phyloP scores from a whole-genome alignment of 306 rosid genomes.

The Cotoneaster glaucophyllus region DNA sequence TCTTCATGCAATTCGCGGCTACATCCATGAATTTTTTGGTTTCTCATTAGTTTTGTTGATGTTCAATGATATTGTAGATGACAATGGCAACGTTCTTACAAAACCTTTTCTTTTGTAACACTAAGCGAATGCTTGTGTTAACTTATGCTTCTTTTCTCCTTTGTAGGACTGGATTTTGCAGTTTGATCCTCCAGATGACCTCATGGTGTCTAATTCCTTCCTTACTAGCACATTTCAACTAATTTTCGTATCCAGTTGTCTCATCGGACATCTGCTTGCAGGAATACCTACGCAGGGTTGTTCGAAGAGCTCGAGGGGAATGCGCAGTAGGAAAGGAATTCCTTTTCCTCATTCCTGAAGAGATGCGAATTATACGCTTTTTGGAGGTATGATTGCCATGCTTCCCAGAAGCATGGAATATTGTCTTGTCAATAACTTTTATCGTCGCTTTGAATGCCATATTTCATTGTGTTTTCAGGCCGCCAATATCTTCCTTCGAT shows the following conservation, averaged over 20 bases:
- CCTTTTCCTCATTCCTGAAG: constrained; percentile 76
- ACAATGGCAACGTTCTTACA: not conserved
- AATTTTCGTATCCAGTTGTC: not conserved
- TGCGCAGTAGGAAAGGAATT: constrained; percentile 81
- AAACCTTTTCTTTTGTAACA: not conserved
- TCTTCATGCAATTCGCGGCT: not conserved
- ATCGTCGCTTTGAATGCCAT: no score
- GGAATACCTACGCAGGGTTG: constrained; percentile 96
- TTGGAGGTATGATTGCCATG: constrained; percentile 42
- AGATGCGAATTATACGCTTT: constrained; percentile 66
- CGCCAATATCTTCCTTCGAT: constrained; percentile 81
- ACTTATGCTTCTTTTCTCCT: not conserved
- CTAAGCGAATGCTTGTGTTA: not conserved
- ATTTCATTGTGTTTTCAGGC: constrained; percentile 35
- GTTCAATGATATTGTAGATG: not conserved
- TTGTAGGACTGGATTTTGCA: constrained; percentile 98
- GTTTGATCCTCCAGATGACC: constrained; percentile 97
- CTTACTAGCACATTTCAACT: not conserved
- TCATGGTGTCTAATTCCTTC: constrained; percentile 48
- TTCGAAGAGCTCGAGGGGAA: constrained; percentile 95
- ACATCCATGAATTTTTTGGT: not conserved
- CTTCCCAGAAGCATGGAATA: no score
- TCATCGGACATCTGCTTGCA: constrained; percentile 26
- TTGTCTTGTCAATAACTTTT: not conserved
- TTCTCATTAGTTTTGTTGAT: not conserved